These are phyloP conservation scores for Microdochium nivale DNA, from an alignment of 2,329 filamentous ascomycete species.

Conservation along the genomic window DNA sequence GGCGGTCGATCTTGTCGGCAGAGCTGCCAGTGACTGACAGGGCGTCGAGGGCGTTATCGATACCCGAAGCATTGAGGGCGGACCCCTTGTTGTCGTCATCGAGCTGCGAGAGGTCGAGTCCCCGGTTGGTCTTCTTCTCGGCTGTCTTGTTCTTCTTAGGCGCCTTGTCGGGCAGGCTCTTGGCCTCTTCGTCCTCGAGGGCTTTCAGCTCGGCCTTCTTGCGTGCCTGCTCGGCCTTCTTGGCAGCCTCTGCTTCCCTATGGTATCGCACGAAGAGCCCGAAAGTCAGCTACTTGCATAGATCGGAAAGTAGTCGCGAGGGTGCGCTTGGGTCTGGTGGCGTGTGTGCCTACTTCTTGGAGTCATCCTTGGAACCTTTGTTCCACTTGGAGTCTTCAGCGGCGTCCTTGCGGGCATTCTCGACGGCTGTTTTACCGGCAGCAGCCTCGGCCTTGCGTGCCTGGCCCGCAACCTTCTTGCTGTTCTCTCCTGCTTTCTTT, in stretches of 20 bases:
- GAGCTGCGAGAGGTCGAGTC: conserved; percentile 68
- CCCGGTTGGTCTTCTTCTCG: conserved; percentile 58
- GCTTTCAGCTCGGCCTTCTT: conserved; percentile 93
- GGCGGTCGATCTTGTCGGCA: conserved; percentile 70
- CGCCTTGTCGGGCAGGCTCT: conserved; percentile 44
- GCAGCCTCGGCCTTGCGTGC: conserved; percentile 88
- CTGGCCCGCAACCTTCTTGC: conserved; percentile 84
- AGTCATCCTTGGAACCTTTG: conserved; percentile 74
- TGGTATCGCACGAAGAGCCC: neutral
- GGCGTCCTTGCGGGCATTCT: conserved; percentile 55
- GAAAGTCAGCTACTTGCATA: conserved; percentile 2
- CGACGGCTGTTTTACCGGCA: conserved; percentile 66
- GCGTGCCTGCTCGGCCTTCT: conserved; percentile 70
- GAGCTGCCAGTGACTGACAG: conserved; percentile 54
- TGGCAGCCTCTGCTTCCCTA: conserved; percentile 77
- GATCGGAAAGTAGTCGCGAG: neutral
- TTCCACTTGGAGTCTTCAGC: conserved; percentile 71
- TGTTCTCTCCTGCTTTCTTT: conserved; percentile 70
- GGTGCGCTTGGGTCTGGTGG: neutral
- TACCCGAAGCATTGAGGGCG: conserved; percentile 72
- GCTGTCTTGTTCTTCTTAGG: conserved; percentile 63
- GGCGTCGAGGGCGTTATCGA: conserved; percentile 89
- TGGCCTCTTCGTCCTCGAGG: conserved; percentile 75
- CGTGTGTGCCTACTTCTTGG: conserved; percentile 85
- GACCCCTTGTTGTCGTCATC: conserved; percentile 45